Percentiles rank a stretch among this genome's conserved stretches.
These are phyloP conservation scores for Ogataea methylovora DNA, from an alignment of 805 yeast genomes.

Conservation along the genomic window DNA sequence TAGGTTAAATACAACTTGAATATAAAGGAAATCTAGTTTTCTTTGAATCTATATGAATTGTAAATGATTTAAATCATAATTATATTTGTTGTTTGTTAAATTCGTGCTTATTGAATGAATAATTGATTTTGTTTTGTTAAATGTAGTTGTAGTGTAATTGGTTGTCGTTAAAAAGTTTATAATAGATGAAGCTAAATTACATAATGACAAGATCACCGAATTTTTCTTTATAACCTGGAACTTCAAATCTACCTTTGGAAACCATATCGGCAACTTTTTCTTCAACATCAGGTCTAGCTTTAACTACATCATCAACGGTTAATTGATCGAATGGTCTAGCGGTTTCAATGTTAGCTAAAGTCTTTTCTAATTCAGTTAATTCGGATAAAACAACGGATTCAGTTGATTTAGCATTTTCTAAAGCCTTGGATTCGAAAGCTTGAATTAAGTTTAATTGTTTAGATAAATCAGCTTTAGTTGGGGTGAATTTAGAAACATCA, in stretches of 20 bases:
- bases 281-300: slow-evolving; percentile 96
- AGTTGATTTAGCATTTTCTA: slow-evolving; percentile 91
- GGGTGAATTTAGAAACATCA: slow-evolving; percentile 69
- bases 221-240: slow-evolving; percentile 97
- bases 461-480: slow-evolving; percentile 77
- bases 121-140: too few species aligned
- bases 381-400: slow-evolving; percentile 84
- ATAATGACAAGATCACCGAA: slow-evolving; percentile 95
- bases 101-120: too few species aligned
- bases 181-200: slow-evolving; percentile 29
- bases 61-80: too few species aligned
- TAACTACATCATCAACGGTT: slow-evolving; percentile 88
- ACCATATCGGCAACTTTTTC: slow-evolving; percentile 93
- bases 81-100: too few species aligned
- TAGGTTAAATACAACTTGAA: too few species aligned
- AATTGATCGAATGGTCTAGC: slow-evolving; percentile 98
- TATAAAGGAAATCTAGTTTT: too few species aligned
- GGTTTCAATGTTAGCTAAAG: slow-evolving; percentile 87
- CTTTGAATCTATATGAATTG: too few species aligned
- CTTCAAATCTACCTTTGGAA: slow-evolving; percentile 94
- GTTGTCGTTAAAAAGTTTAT: background rate
- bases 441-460: slow-evolving; percentile 89
- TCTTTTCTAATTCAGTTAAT: slow-evolving; percentile 75
- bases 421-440: slow-evolving; percentile 89
- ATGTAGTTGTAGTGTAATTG: background rate